Evolutionary conservation across 306 rosid genomes (phyloP).

Genomic region (Adenanthera pavonina): DNA sequence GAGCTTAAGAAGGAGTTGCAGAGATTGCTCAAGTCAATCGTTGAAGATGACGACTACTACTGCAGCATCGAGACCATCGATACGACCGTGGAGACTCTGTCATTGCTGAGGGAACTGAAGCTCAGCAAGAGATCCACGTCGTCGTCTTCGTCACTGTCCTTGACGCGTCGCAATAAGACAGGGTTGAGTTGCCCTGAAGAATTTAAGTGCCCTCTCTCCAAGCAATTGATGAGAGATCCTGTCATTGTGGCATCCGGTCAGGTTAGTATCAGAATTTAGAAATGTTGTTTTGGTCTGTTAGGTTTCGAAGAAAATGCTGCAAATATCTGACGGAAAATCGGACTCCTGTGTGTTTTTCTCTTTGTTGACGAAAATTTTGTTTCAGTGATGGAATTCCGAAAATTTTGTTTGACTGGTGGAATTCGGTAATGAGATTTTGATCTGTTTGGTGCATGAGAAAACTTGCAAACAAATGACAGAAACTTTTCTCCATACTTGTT

Average conservation of each 20-base stretch:
- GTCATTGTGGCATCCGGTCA: slow-evolving; percentile 83
- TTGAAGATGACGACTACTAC: slow-evolving; percentile 64
- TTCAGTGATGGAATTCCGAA: background rate
- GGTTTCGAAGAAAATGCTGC: slow-evolving; percentile 35
- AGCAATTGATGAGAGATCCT: slow-evolving; percentile 94
- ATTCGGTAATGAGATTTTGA: background rate
- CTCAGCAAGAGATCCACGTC: slow-evolving; percentile 40
- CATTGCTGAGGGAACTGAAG: slow-evolving; percentile 66
- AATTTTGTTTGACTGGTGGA: background rate
- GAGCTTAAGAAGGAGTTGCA: slow-evolving; percentile 86
- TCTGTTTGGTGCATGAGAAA: background rate
- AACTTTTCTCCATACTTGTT: background rate
- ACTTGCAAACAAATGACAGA: background rate
- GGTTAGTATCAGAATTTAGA: slow-evolving; percentile 57
- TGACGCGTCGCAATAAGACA: slow-evolving; percentile 47
- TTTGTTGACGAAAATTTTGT: background rate
- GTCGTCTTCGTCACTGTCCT: slow-evolving; percentile 49
- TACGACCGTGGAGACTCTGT: slow-evolving; percentile 63
- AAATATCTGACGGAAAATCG: slow-evolving; percentile 3
- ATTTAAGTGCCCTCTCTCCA: slow-evolving; percentile 84
- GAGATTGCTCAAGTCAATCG: slow-evolving; percentile 62
- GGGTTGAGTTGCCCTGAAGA: slow-evolving; percentile 62
- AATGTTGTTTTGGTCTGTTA: slow-evolving; percentile 25
- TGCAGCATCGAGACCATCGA: slow-evolving; percentile 60
- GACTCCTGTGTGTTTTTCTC: background rate